These are phyloP conservation scores for Solanum pinnatisectum DNA, from an alignment of 257 asterid genomes.

Conservation along the genomic window DNA sequence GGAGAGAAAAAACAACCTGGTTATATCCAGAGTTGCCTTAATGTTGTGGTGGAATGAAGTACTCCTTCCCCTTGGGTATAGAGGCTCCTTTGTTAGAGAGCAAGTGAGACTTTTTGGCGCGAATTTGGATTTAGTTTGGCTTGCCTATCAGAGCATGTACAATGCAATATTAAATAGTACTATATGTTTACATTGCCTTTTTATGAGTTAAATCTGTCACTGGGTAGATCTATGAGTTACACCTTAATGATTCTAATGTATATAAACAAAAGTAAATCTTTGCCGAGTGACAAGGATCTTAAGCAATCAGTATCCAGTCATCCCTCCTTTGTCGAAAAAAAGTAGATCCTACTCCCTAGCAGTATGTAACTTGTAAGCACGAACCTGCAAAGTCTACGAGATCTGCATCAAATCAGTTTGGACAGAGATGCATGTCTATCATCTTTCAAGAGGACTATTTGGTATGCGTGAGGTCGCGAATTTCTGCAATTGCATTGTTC, in stretches of 20 bases:
- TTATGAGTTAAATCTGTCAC: not conserved
- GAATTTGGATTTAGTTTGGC: not conserved
- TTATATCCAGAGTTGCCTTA: not conserved
- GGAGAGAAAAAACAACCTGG: not conserved
- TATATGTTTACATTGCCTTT: not conserved
- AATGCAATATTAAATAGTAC: not conserved
- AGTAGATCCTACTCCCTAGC: not conserved
- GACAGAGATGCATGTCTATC: not conserved
- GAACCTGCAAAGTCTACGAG: not conserved
- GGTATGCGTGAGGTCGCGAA: conserved; percentile 14
- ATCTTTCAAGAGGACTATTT: not conserved
- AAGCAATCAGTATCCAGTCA: not conserved
- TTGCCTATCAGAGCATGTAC: not conserved
- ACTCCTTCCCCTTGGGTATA: too few relatives aligned
- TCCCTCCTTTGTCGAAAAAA: not conserved
- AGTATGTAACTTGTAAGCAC: not conserved
- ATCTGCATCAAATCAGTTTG: not conserved
- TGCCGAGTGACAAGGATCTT: not conserved
- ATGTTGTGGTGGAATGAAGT: not conserved
- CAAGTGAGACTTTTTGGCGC: too few relatives aligned
- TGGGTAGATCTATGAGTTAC: not conserved
- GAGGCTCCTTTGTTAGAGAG: too few relatives aligned
- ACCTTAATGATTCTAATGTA: not conserved
- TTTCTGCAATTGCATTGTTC: conserved; percentile 57
- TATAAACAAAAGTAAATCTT: not conserved